Evolutionary conservation across 306 rosid species (phyloP).

Genomic region (Glycine soja): DNA sequence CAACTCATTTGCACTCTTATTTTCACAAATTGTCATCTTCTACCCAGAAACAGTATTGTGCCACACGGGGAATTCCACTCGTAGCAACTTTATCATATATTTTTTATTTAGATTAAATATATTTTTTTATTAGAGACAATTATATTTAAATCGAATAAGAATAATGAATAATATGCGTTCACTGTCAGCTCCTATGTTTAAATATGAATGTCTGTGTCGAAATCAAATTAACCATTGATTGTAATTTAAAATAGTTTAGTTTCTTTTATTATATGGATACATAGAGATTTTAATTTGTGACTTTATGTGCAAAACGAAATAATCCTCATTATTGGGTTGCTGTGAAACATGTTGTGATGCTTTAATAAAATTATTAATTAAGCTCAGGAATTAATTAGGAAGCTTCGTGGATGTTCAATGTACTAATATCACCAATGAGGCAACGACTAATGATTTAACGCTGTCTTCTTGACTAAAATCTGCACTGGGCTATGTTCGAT

Average conservation of each 20-base stretch:
- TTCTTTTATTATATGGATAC: not conserved
- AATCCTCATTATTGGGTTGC: not conserved
- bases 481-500: not conserved
- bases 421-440: not conserved
- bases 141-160: no score
- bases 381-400: not conserved
- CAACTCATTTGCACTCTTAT: no score
- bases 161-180: not conserved
- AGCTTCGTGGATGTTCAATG: not conserved
- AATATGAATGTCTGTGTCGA: not conserved
- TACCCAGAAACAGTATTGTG: not conserved
- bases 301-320: not conserved
- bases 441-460: not conserved
- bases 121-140: no score
- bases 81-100: not conserved
- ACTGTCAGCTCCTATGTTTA: not conserved
- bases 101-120: no score
- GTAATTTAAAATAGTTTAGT: not conserved
- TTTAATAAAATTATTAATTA: not conserved
- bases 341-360: not conserved
- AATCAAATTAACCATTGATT: not conserved
- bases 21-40: not conserved
- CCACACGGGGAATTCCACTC: not conserved
- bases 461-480: not conserved
- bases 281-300: not conserved